Evolutionary conservation across 805 yeast genomes (phyloP), one percentile per base, ranked within the genome.

Genomic region (Lipomyces sp.): DNA sequence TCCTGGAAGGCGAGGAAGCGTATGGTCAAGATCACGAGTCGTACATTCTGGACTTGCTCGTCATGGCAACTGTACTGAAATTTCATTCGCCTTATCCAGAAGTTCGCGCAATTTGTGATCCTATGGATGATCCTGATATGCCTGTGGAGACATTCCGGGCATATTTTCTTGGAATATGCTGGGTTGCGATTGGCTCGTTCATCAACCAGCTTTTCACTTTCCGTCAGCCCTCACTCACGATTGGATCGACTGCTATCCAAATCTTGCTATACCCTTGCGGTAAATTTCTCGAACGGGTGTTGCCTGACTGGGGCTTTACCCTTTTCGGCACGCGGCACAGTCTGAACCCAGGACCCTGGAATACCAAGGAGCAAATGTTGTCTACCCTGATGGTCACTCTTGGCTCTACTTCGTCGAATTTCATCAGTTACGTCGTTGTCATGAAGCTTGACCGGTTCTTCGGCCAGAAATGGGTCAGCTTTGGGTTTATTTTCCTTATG

Each of bases 251-350:
- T 51, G 72, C 80, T 50, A 79, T 86, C 1, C 83, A 79, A 73
- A 88, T 89, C 1, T 50, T 81, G 46, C 74, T 84, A 2, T 80
- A 74, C 65, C 85, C 86, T 4, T 56, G 77, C 31, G 88, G 88
- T 47, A 65, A 68, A 44, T 53, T 72, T 29, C 10, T 29, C n/a
- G 43, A 41, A 16, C 10, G 11, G 14, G 31, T 47, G 7, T 42
- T 51, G 3, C 55, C 55, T 32, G 52, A 51, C 37, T 41, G 47
- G 52, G 47, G 52, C n/a, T 36, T 54, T 21, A 40, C 45, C 59
- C 35, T 52, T 23, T 28, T 39, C 23, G 72, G 79, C 45, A 65
- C 58, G 18, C 66, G 71, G 60, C 60, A 63, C 47, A 69, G 71
- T 8, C 66, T 79, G 50, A 80, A 79, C 60, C 82, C 83, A 4